Evolutionary conservation across 2,329 filamentous ascomycete genomes (phyloP), one percentile per base, ranked within the genome.

Genomic region (Neonectria faginata): DNA sequence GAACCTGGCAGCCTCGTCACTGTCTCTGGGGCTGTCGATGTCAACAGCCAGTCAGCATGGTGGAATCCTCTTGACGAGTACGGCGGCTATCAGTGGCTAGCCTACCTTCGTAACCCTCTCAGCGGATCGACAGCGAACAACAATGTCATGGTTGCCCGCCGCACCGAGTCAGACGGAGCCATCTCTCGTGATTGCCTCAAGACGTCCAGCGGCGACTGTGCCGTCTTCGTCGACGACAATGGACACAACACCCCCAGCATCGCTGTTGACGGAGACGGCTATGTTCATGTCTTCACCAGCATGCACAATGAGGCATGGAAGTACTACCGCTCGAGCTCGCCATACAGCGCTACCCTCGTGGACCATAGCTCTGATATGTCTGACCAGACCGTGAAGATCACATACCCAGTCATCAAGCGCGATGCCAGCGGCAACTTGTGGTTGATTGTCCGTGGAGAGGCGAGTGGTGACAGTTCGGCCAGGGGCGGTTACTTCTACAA

Each of bases 281-380:
- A 65, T 16, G 72, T 73, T 2, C 72, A 74, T 41, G 67, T 74
- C 25, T 74, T 74, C 36, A 74, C 72, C 2, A 73, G 72, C 64
- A 74, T 74, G 72, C 72, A 74, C 60, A 73, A 74, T 5, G 70
- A 73, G 22, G 51, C 53, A 1, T 74, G 72, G 72, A 70, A 67
- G 31, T 74, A 74, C 58, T 74, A 68, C 41, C 67, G 72, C 11
- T 74, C 72, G 0, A 31, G 50, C 3, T 58, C 65, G 8, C 57
- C 72, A 2, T 70, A 71, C 25, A 72, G 68, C 42, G 61, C 67
- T 31, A 72, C 61, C 9, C 55, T 74, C 7, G 59, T 71, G 29
- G 64, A 72, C 20, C 54, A 25, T 7, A 72, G 69, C 45, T 54
- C 57, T 3, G 65, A 70, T 2, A 70, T 74, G 72, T 68, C 72